A percentile compares a stretch with the other conserved stretches of the same genome.
phyloP scores from a whole-genome alignment of 2,329 filamentous ascomycete genomes.

The Sporothrix brasiliensis region DNA sequence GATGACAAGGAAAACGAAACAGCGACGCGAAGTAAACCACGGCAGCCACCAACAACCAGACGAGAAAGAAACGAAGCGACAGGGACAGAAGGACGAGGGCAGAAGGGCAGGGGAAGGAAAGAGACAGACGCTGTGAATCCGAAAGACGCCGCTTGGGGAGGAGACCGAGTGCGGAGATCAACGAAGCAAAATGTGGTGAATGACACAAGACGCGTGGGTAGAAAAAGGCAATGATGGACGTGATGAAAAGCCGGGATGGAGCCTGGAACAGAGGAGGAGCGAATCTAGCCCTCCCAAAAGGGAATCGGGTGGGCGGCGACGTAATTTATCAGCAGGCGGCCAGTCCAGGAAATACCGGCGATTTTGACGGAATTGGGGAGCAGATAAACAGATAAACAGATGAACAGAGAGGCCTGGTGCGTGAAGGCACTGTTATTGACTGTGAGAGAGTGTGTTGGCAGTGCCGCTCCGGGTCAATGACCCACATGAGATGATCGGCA shows the following conservation, averaged over 20 bases:
- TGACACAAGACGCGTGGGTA: neutral
- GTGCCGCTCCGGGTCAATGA: neutral
- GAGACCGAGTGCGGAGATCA: slow-evolving; percentile 8
- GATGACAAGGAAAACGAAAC: neutral
- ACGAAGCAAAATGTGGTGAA: neutral
- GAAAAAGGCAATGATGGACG: slow-evolving; percentile 2
- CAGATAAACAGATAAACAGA: neutral
- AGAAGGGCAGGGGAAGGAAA: neutral
- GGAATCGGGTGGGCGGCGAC: neutral
- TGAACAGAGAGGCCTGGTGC: too few species aligned
- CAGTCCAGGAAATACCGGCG: slow-evolving; percentile 8
- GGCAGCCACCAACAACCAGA: slow-evolving; percentile 26
- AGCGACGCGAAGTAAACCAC: slow-evolving; percentile 15
- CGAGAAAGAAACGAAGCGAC: too few species aligned
- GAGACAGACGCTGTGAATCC: neutral
- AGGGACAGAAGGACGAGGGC: neutral
- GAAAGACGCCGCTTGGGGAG: neutral
- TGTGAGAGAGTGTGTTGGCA: neutral
- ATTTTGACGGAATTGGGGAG: slow-evolving; percentile 3
- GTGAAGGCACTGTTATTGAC: too few species aligned
- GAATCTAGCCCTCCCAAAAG: neutral
- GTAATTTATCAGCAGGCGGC: slow-evolving; percentile 3
- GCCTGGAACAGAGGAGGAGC: too few species aligned
- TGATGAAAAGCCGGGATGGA: neutral
- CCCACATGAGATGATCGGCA: slow-evolving; percentile 8